Base-by-base conservation (phyloP, 2,329 filamentous ascomycete species). In the Chaetomium sp. region DNA sequence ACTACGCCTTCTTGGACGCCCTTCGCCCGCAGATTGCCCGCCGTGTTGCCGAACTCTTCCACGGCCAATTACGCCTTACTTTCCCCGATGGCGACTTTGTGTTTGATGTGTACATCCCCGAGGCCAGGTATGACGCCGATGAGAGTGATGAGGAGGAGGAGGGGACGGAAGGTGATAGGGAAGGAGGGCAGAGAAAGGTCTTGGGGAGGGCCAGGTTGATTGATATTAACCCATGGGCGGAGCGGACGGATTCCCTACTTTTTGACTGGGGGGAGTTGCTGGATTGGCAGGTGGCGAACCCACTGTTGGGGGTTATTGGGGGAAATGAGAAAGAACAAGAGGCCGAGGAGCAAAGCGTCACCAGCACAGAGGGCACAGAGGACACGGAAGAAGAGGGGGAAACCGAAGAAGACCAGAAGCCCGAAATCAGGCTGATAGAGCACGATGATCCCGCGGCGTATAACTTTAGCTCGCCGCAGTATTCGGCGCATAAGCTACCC, bases 151-250 rank as follows among this genome's bases (percentile, higher is more conserved):
- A 62, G 14, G 66, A 69, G 38, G 69, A 74, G 33, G 77, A 78
- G 34, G 76, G 70, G 40, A 6, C 40, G 35, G 65, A 70, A 35
- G 67, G 70, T 40, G 65, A 54, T 73, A 27, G 42, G 1, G 55
- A 49, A 1, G 52, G 52, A 2, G 79, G 57, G 74, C 58, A 58
- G 10, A 55, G 84, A 2, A 68, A 73, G 54, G 67, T 87, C 1
- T 80, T 95, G 54, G 83, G 89, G 49, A 79, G 82, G 48, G 88
- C 95, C 2, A 88, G 91, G 74, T 76, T 99, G 9, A 86, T 99
- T 49, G 94, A 99, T 68, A 88, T 99, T 66, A 97, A 97, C 66
- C 90, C 94, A 0, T 99, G 92, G 89, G 92, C 92, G 1, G 81
- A 84, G 43, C 79, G 89, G 58, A 99, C 94, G 0, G 94, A 99